phyloP scores from a whole-genome alignment of 495 filamentous ascomycete species.

The Podospora pseudopauciseta region DNA sequence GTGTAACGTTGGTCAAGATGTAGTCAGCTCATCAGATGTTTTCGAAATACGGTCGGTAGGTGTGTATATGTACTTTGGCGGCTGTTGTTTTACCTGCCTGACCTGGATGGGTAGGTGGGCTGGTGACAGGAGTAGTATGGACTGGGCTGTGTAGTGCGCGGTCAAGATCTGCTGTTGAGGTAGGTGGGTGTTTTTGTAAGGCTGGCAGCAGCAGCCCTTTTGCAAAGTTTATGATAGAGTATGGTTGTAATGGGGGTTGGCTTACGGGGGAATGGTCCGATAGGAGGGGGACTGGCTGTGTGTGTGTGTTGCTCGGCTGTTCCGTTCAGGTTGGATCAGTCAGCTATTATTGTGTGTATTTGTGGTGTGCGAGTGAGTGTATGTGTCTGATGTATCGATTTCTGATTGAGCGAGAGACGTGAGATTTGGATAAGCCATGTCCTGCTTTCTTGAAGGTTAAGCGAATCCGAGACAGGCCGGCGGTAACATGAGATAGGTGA shows the following conservation, averaged over 20 bases:
- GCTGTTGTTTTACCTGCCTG: not conserved
- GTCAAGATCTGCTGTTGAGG: not conserved
- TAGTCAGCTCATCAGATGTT: not conserved
- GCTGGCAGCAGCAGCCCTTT: not conserved
- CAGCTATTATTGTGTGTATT: not conserved
- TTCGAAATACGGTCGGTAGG: not conserved
- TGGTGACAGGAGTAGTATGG: not conserved
- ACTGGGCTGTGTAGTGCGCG: not conserved
- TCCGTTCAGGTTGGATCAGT: not conserved
- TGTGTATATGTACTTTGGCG: not conserved
- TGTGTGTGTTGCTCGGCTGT: not conserved
- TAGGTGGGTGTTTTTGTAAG: not conserved
- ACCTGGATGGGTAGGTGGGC: not conserved
- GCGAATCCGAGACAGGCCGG: not conserved
- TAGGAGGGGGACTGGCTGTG: too few species aligned
- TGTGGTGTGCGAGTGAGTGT: not conserved
- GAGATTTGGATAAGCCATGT: not conserved
- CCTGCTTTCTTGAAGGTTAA: not conserved
- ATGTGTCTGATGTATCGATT: not conserved
- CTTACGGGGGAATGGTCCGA: not conserved
- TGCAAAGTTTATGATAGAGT: not conserved
- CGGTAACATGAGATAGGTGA: not conserved
- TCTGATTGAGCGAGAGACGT: not conserved
- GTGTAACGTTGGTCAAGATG: not conserved
- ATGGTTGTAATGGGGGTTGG: not conserved